These are phyloP conservation scores for Scleromitrula shiraiana DNA, from an alignment of 2,329 filamentous ascomycete genomes.

Conservation along the genomic window DNA sequence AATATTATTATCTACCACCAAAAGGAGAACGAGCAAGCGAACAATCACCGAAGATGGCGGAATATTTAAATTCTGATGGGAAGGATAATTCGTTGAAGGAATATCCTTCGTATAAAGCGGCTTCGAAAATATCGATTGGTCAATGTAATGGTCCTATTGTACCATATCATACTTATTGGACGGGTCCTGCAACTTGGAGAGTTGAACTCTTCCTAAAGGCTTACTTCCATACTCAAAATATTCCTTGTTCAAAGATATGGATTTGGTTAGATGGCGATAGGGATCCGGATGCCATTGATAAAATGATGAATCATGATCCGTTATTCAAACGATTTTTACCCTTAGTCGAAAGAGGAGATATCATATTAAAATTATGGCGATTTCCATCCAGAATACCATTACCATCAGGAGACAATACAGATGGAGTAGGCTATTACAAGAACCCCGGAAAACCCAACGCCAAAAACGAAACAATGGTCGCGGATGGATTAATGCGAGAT, in stretches of 20 bases:
- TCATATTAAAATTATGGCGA: constrained; percentile 44
- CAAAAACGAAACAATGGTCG: constrained; percentile 33
- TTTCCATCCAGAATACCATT: constrained; percentile 45
- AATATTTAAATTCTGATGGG: constrained; percentile 31
- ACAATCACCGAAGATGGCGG: constrained; percentile 25
- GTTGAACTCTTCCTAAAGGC: constrained; percentile 49
- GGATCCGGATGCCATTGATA: constrained; percentile 40
- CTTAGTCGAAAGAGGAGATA: constrained; percentile 44
- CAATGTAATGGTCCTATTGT: constrained; percentile 47
- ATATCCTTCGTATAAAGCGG: constrained; percentile 29
- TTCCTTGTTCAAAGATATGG: constrained; percentile 45
- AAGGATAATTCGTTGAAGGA: constrained; percentile 27
- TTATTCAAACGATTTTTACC: constrained; percentile 45
- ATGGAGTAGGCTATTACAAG: constrained; percentile 42
- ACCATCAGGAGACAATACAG: constrained; percentile 39
- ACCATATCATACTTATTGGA: constrained; percentile 50
- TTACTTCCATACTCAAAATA: constrained; percentile 48
- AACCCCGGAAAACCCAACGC: constrained; percentile 35
- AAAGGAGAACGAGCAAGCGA: constrained; percentile 27
- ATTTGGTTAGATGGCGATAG: constrained; percentile 47
- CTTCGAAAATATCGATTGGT: constrained; percentile 37
- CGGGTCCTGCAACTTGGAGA: constrained; percentile 47
- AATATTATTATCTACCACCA: constrained; percentile 41
- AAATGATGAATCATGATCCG: constrained; percentile 43
- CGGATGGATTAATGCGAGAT: constrained; percentile 44